These are phyloP conservation scores for Saccharomyces hybrid DNA, from an alignment of 1,139 yeast genomes.

Conservation along the genomic window DNA sequence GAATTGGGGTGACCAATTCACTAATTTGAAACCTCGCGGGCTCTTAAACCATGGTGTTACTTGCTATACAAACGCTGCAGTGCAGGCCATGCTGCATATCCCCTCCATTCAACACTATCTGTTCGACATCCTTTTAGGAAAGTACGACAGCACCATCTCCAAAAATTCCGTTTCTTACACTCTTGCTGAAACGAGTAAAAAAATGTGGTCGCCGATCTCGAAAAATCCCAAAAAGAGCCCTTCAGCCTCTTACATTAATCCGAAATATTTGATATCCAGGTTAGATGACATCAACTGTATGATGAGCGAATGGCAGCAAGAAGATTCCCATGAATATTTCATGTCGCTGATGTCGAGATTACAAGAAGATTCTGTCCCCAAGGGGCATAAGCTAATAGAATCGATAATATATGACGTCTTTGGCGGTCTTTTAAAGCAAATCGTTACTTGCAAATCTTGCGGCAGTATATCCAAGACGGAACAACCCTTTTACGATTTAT, in stretches of 20 bases:
- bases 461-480: slow-evolving; percentile 73
- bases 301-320: slow-evolving; percentile 98
- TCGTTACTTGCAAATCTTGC: slow-evolving; percentile 76
- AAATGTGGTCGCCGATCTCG: slow-evolving; percentile 50
- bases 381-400: slow-evolving; percentile 70
- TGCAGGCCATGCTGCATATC: slow-evolving; percentile 80
- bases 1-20: slow-evolving; percentile 49
- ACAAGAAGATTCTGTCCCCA: slow-evolving; percentile 90
- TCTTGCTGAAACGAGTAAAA: slow-evolving; percentile 61
- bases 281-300: slow-evolving; percentile 83
- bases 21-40: slow-evolving; percentile 56
- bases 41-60: slow-evolving; percentile 89
- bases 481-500: slow-evolving; percentile 89
- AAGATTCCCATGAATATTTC: slow-evolving; percentile 93
- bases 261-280: slow-evolving; percentile 63
- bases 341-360: slow-evolving; percentile 83
- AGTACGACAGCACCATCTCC: slow-evolving; percentile 40
- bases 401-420: slow-evolving; percentile 86
- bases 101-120: slow-evolving; percentile 88
- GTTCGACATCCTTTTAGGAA: slow-evolving; percentile 51
- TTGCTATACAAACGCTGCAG: slow-evolving; percentile 92
- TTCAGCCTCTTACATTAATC: slow-evolving; percentile 48
- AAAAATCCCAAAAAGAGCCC: slow-evolving; percentile 31
- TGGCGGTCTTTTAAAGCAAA: slow-evolving; percentile 83
- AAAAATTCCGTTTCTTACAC: slow-evolving; percentile 60